Percentiles rank a stretch among this genome's conserved stretches.
Evolutionary conservation across 2,329 filamentous ascomycete genomes (phyloP).

Genomic region (Fusarium sp.): DNA sequence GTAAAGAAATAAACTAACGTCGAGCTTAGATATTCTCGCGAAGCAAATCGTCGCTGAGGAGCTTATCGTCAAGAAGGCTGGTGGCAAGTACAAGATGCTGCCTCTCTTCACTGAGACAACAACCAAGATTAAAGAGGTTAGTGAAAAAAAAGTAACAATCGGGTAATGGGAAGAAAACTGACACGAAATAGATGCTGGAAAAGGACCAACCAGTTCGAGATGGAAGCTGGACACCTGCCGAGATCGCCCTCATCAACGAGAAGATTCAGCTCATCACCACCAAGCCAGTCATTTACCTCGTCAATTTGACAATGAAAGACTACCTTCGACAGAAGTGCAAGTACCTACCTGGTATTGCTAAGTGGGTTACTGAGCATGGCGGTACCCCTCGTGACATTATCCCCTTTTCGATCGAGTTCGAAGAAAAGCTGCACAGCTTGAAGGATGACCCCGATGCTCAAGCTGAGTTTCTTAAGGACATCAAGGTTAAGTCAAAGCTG

Average conservation of each 20-base stretch:
- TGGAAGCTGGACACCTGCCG: slow-evolving; percentile 55
- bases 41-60: slow-evolving; percentile 55
- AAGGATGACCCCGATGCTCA: slow-evolving; percentile 51
- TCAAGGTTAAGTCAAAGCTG: slow-evolving; percentile 54
- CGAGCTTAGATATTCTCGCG: slow-evolving; percentile 49
- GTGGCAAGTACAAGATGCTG: slow-evolving; percentile 58
- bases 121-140: slow-evolving; percentile 51
- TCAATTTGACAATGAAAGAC: slow-evolving; percentile 59
- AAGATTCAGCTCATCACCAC: slow-evolving; percentile 59
- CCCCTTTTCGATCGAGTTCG: slow-evolving; percentile 58
- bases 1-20: not conserved
- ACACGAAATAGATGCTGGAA: slow-evolving; percentile 49
- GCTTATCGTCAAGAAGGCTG: slow-evolving; percentile 53
- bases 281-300: slow-evolving; percentile 57
- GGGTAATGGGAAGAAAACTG: not conserved
- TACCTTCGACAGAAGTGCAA: slow-evolving; percentile 59
- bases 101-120: slow-evolving; percentile 57
- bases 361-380: slow-evolving; percentile 58
- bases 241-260: slow-evolving; percentile 58
- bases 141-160: not conserved
- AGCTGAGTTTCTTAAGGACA: slow-evolving; percentile 52
- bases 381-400: slow-evolving; percentile 54
- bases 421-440: slow-evolving; percentile 54
- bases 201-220: slow-evolving; percentile 55
- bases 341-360: slow-evolving; percentile 56